Evolutionary conservation across 345 rosid species (phyloP).

Genomic region (Excoecaria agallocha): DNA sequence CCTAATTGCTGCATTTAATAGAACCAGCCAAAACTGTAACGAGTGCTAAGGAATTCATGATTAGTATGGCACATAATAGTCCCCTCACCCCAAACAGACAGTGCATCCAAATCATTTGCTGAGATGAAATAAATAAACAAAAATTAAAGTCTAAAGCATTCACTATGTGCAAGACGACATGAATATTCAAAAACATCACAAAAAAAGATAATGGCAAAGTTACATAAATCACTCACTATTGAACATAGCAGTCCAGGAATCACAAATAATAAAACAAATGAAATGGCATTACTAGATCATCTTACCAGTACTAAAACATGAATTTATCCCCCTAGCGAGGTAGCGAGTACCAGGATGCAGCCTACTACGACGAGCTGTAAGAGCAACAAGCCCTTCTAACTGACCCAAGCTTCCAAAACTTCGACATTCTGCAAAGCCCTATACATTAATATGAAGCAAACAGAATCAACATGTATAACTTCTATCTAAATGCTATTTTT

Average conservation of each 20-base stretch:
- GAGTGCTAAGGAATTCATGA: no score
- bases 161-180: background rate
- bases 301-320: constrained; percentile 94
- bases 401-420: constrained; percentile 89
- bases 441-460: constrained; percentile 60
- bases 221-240: background rate
- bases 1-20: background rate
- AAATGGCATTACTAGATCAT: constrained; percentile 21
- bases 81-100: no score
- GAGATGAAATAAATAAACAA: background rate
- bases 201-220: background rate
- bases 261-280: background rate
- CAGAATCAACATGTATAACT: constrained; percentile 34
- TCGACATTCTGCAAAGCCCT: constrained; percentile 99
- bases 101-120: background rate
- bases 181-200: background rate
- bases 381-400: constrained; percentile 86
- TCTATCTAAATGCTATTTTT: background rate
- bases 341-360: constrained; percentile 99
- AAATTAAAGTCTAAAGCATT: background rate
- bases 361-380: constrained; percentile 92
- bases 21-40: no score
- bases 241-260: background rate
- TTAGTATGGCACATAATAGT: no score
- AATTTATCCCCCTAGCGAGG: constrained; percentile 97